Conservation (phyloP, 75 land plant species). For the Ceratopteris richardii region DNA sequence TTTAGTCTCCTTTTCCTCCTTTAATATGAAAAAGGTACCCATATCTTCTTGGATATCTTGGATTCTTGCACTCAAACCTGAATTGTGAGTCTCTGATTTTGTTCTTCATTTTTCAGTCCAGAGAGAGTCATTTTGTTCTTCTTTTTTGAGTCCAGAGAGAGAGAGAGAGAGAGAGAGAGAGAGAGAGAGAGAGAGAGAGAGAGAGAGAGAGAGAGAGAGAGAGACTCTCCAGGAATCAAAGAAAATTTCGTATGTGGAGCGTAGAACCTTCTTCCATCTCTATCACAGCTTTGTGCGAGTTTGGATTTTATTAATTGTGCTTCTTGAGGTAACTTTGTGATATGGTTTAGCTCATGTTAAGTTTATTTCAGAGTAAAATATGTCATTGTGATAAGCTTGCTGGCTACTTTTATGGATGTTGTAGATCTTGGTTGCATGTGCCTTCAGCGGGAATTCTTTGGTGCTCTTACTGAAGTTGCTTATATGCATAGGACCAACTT, state of each 20-base stretch:
- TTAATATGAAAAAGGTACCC: too few species aligned
- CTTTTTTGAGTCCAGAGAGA: too few species aligned
- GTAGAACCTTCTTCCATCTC: constrained; percentile 18
- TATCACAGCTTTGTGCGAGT: constrained; percentile 35
- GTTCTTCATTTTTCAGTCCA: too few species aligned
- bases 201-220: constrained; percentile 9
- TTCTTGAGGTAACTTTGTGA: constrained; percentile 21
- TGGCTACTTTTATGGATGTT: too few species aligned
- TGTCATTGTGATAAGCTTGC: background rate
- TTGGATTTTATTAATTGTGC: constrained; percentile 30
- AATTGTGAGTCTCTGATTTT: too few species aligned
- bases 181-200: too few species aligned
- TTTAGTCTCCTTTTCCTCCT: too few species aligned
- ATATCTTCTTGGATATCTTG: too few species aligned
- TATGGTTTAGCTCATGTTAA: too few species aligned
- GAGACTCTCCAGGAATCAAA: constrained; percentile 6
- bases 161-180: too few species aligned
- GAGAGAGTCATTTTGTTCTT: too few species aligned
- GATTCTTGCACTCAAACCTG: too few species aligned
- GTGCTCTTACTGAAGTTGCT: constrained; percentile 24
- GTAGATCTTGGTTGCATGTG: background rate
- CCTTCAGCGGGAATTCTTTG: constrained; percentile 13
- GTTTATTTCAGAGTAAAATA: background rate
- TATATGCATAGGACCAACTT: constrained; percentile 29
- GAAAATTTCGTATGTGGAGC: constrained; percentile 21